Conservation (phyloP, 164 flowering plant genomes). For the Paratinospora sagittata region DNA sequence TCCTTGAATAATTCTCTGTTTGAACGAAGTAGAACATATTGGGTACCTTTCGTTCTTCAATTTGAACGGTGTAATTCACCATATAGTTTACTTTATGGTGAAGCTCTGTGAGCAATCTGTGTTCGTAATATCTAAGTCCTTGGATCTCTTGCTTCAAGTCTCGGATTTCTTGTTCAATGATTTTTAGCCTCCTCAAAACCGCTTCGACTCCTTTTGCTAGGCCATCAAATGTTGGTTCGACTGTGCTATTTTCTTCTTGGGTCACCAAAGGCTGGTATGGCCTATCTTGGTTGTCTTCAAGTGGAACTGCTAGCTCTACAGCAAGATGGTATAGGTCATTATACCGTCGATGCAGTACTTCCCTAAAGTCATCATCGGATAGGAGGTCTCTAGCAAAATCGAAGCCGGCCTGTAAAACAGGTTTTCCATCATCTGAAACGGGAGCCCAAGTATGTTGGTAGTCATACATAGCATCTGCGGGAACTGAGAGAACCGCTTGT, state of each 20-base stretch:
- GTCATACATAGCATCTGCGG: slow-evolving; percentile 86
- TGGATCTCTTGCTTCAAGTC: slow-evolving; percentile 93
- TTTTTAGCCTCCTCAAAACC: slow-evolving; percentile 72
- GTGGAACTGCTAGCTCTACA: slow-evolving; percentile 61
- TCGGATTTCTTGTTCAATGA: slow-evolving; percentile 80
- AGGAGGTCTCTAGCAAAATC: slow-evolving; percentile 77
- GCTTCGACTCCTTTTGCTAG: slow-evolving; percentile 91
- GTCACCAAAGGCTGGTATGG: slow-evolving; percentile 15
- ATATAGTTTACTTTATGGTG: slow-evolving; percentile 69
- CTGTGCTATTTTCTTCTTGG: slow-evolving; percentile 31
- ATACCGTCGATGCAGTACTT: slow-evolving; percentile 74
- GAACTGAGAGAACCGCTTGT: slow-evolving; percentile 71
- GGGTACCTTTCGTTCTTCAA: slow-evolving; percentile 89
- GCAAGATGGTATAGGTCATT: slow-evolving; percentile 80
- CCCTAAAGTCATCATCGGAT: slow-evolving; percentile 86
- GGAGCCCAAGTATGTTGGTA: slow-evolving; percentile 89
- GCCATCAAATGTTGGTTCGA: slow-evolving; percentile 70
- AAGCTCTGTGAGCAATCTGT: slow-evolving; percentile 66
- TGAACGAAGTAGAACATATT: slow-evolving; percentile 83
- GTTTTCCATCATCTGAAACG: slow-evolving; percentile 60
- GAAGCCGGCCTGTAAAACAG: slow-evolving; percentile 52
- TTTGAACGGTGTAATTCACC: slow-evolving; percentile 56
- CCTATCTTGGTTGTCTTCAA: slow-evolving; percentile 37
- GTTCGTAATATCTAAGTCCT: slow-evolving; percentile 83
- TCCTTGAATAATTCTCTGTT: slow-evolving; percentile 77